These are phyloP conservation scores for Cenchrus fungigraminus DNA, from an alignment of 176 grass and related monocot genomes.

Conservation along the genomic window DNA sequence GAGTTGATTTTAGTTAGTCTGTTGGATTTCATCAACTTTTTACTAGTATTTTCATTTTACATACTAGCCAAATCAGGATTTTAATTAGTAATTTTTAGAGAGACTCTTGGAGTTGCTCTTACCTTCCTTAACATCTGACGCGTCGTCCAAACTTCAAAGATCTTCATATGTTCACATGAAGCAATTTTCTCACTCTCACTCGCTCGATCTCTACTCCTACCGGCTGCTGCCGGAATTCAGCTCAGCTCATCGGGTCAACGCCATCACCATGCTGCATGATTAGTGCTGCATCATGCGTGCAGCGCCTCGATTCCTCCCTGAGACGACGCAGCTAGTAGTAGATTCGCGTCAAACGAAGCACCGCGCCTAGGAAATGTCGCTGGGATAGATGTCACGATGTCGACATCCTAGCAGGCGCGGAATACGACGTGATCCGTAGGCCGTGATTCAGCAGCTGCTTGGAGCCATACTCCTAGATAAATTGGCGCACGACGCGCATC, in stretches of 20 bases:
- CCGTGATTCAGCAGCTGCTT: neutral
- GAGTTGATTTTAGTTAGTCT: too few species aligned
- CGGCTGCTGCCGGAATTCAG: neutral
- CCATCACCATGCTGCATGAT: neutral
- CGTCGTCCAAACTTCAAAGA: neutral
- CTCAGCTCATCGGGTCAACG: neutral
- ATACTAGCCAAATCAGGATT: too few species aligned
- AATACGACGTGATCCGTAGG: neutral
- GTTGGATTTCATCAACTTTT: too few species aligned
- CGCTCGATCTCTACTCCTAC: neutral
- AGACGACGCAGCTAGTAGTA: neutral
- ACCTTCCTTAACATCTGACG: neutral
- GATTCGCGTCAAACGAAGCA: constrained; percentile 4
- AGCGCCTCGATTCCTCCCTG: neutral
- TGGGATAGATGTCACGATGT: neutral
- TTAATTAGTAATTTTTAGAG: too few species aligned
- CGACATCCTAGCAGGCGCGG: neutral
- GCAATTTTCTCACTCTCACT: neutral
- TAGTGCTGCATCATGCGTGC: neutral
- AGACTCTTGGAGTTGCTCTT: too few species aligned
- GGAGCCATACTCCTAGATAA: neutral
- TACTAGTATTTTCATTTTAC: too few species aligned
- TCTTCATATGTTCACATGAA: neutral
- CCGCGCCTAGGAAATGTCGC: neutral
- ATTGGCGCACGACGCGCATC: too few species aligned